These are phyloP conservation scores for Cytospora piceicola DNA, from an alignment of 2,329 filamentous ascomycete species.

Conservation along the genomic window DNA sequence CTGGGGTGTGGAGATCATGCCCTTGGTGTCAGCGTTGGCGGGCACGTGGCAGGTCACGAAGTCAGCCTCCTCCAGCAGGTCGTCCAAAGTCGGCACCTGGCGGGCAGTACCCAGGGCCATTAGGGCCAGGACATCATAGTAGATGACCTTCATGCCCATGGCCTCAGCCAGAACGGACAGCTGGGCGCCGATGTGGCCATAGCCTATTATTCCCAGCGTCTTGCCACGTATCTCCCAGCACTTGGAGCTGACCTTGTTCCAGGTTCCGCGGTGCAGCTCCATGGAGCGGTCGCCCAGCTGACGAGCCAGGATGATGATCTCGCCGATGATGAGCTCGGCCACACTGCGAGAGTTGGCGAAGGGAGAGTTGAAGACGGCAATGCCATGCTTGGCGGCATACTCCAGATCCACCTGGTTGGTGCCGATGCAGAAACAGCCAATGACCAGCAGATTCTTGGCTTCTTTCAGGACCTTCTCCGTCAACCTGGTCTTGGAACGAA, in stretches of 20 bases:
- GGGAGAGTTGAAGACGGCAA: constrained; percentile 98
- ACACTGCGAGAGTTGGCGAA: constrained; percentile 98
- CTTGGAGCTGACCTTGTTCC: constrained; percentile 96
- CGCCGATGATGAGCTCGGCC: constrained; percentile 91
- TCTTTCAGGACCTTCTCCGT: constrained; percentile 81
- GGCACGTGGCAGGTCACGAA: constrained; percentile 96
- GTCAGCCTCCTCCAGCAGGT: constrained; percentile 78
- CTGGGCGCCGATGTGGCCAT: constrained; percentile 96
- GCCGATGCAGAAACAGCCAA: constrained; percentile 98
- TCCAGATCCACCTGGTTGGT: constrained; percentile 93
- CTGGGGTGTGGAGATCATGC: constrained; percentile 82
- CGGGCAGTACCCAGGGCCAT: constrained; percentile 91
- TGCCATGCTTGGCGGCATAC: constrained; percentile 80
- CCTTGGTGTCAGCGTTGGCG: constrained; percentile 87
- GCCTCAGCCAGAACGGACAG: constrained; percentile 93
- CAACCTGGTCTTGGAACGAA: constrained; percentile 96
- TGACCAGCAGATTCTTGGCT: constrained; percentile 91
- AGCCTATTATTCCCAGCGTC: constrained; percentile 93
- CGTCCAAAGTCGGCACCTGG: constrained; percentile 78
- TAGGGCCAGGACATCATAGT: constrained; percentile 91
- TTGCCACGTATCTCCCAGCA: constrained; percentile 99
- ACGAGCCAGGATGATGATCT: constrained; percentile 89
- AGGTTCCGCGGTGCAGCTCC: constrained; percentile 91
- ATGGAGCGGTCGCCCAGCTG: constrained; percentile 91
- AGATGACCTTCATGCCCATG: constrained; percentile 98